Evolutionary conservation across 2,329 filamentous ascomycete genomes (phyloP).

Genomic region (Ophiostoma piceae): DNA sequence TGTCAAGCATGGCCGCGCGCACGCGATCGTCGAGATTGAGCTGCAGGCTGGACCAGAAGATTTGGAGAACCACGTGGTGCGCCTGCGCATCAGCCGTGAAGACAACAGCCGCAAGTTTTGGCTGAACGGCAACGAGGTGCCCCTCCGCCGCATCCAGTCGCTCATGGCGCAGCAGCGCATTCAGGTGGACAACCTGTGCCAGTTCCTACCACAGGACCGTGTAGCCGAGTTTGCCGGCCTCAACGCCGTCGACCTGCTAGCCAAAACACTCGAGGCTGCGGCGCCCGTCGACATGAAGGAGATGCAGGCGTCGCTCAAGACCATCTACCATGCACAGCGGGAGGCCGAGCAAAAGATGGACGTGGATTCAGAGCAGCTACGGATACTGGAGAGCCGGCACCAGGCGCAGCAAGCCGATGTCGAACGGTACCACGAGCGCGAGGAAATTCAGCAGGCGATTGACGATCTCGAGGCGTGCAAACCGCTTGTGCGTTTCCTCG

Average conservation of each 20-base stretch:
- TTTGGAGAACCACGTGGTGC: conserved; percentile 64
- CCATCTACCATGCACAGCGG: conserved; percentile 64
- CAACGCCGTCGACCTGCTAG: conserved; percentile 72
- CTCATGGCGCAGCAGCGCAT: conserved; percentile 72
- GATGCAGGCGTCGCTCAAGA: conserved; percentile 71
- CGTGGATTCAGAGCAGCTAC: conserved; percentile 57
- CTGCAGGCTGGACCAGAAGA: conserved; percentile 59
- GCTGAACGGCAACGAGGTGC: conserved; percentile 61
- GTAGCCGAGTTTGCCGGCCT: conserved; percentile 90
- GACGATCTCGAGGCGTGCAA: conserved; percentile 60
- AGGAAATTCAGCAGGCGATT: conserved; percentile 60
- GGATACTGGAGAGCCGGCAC: conserved; percentile 67
- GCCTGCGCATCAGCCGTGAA: conserved; percentile 71
- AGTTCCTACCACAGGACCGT: conserved; percentile 93
- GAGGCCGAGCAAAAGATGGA: conserved; percentile 53
- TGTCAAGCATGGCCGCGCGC: conserved; percentile 78
- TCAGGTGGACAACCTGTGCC: conserved; percentile 95
- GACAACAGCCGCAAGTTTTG: conserved; percentile 77
- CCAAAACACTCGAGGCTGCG: conserved; percentile 82
- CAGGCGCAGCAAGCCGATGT: conserved; percentile 72
- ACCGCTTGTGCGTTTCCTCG: conserved; percentile 60
- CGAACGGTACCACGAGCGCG: conserved; percentile 71
- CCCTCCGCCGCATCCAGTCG: conserved; percentile 59
- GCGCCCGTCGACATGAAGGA: conserved; percentile 73
- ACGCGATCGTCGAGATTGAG: conserved; percentile 85